A percentile compares a stretch with the other conserved stretches of the same genome.
Conservation (phyloP, 805 yeast genomes). For the Wickerhamomyces pijperi region DNA sequence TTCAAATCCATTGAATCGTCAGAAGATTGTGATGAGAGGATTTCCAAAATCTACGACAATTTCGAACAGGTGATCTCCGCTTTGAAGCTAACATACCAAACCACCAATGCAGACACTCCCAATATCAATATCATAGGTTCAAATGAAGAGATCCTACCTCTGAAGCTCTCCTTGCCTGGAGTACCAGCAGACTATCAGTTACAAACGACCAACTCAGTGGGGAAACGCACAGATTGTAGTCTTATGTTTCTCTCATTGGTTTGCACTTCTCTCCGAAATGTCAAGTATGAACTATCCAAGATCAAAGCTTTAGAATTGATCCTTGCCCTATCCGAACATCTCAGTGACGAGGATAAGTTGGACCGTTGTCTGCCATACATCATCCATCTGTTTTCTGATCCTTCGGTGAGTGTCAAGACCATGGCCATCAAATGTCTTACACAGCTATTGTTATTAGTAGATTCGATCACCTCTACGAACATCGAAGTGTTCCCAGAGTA, state of each 20-base stretch:
- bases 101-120: neutral
- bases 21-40: slow-evolving; percentile 41
- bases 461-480: slow-evolving; percentile 62
- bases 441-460: slow-evolving; percentile 54
- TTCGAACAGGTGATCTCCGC: slow-evolving; percentile 36
- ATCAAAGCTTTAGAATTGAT: slow-evolving; percentile 68
- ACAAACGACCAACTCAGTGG: slow-evolving; percentile 21
- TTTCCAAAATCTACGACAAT: slow-evolving; percentile 47
- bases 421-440: slow-evolving; percentile 56
- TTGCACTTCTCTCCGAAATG: slow-evolving; percentile 48
- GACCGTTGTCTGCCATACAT: slow-evolving; percentile 81
- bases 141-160: slow-evolving; percentile 18
- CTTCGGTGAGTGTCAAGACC: slow-evolving; percentile 52
- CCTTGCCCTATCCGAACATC: slow-evolving; percentile 60
- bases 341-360: slow-evolving; percentile 74
- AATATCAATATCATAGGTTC: slow-evolving; percentile 1
- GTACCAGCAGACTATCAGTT: slow-evolving; percentile 35
- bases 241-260: slow-evolving; percentile 48
- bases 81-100: slow-evolving; percentile 21
- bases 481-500: slow-evolving; percentile 73
- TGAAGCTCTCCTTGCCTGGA: slow-evolving; percentile 40
- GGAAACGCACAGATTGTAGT: slow-evolving; percentile 29
- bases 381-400: slow-evolving; percentile 60
- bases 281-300: slow-evolving; percentile 48
- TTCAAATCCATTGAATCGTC: slow-evolving; percentile 18